Base-by-base conservation (phyloP, 352 stramenopile species). In the Saprolegnia diclina region DNA sequence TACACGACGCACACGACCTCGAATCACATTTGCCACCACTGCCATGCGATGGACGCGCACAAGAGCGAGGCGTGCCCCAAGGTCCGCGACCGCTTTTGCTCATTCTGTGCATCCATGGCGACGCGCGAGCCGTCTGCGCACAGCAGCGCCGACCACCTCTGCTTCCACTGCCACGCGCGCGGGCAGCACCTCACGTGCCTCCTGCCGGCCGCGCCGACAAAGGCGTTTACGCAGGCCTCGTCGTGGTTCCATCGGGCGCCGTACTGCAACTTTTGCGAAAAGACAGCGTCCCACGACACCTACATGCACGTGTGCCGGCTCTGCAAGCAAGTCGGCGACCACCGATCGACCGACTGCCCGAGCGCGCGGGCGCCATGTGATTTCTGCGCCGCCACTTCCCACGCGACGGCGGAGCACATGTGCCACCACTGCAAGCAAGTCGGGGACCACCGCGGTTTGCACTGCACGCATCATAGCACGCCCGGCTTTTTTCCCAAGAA, bases 341-440 rank as follows among this genome's bases (percentile, higher is more conserved):
- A 91, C 52, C 77, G 83, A 19, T 90, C 83, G 63, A 81, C 79
- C 53, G 79, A 85, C 40, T 92, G 84, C 37, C 81, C 82, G 9
- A 71, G 74, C 63, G 75, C 77, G 44, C 64, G 57, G 64, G 61
- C 26, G 66, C 52, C 52, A 4, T 59, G 52, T 24, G 52, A 3
- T 1, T 59, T 59, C 19, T 59, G 71, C 64, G 18, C 26, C 0
- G 71, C 55, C 13, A 42, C 72, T 9, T 55, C 66, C 0, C 26
- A 42, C 19, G n/a, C 55, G 14, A 37, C 65, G 19, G 52, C 38
- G n/a, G 37, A 54, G 2, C 44, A 46, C 24, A 24, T 48, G 1
- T 37, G 21, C 37, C 26, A 56, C 50, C 35, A 56, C 35, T 62
- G 22, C 37, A 63, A 46, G 64, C 16, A 74, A 69, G 24, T 62